Evolutionary conservation across 352 stramenopile species (phyloP).

Genomic region (Globisporangium acanthophoron): DNA sequence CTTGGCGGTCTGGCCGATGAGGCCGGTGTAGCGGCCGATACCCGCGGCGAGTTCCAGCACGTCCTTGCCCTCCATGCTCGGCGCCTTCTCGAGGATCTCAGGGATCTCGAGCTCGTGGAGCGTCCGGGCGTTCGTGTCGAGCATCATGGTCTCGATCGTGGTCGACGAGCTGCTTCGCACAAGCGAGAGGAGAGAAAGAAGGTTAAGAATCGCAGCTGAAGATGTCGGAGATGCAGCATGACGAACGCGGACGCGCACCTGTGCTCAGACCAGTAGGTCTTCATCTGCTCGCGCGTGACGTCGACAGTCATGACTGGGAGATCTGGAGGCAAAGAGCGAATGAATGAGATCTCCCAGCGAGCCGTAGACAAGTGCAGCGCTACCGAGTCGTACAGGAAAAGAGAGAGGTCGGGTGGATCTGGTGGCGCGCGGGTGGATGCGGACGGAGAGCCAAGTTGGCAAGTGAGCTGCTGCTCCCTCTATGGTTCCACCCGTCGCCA

Average conservation of each 20-base stretch:
- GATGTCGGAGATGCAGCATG: no score
- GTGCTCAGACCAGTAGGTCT: slow-evolving; percentile 78
- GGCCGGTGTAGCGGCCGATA: slow-evolving; percentile 63
- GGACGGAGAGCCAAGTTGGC: slow-evolving; percentile 2
- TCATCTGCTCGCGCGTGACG: slow-evolving; percentile 64
- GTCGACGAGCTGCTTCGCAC: slow-evolving; percentile 15
- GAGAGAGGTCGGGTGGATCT: not conserved
- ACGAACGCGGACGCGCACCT: slow-evolving; percentile 16
- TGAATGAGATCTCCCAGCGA: not conserved
- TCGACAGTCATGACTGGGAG: slow-evolving; percentile 34
- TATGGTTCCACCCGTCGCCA: not conserved
- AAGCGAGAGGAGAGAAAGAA: not conserved
- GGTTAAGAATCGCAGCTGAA: no score
- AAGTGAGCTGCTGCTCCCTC: not conserved
- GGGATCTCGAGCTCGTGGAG: slow-evolving; percentile 72
- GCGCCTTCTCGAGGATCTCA: slow-evolving; percentile 71
- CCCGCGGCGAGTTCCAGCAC: slow-evolving; percentile 61
- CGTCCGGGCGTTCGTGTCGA: slow-evolving; percentile 72
- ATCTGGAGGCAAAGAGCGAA: not conserved
- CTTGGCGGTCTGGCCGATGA: slow-evolving; percentile 42
- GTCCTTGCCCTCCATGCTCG: slow-evolving; percentile 48
- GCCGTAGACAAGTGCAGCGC: not conserved
- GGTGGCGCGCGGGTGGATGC: not conserved
- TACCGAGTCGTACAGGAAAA: not conserved
- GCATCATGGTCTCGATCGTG: slow-evolving; percentile 82